Conservation (phyloP, 225 moss, liverwort and hornwort species). For the Antitrichia curtipendula region DNA sequence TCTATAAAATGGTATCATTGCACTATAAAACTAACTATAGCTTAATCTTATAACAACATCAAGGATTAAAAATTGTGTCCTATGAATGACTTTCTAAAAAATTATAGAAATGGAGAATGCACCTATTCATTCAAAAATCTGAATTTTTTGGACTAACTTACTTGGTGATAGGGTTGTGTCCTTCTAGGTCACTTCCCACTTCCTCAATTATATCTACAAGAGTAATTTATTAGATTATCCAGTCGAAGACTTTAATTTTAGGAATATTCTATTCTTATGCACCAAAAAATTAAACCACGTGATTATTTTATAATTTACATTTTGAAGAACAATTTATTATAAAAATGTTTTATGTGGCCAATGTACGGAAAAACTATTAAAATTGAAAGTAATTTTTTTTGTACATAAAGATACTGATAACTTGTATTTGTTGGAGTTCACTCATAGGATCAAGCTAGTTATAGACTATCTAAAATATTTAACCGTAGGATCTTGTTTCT, state of each 20-base stretch:
- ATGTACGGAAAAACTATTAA: background rate
- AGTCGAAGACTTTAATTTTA: background rate
- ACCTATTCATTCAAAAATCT: background rate
- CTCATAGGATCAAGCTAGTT: background rate
- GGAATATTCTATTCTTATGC: background rate
- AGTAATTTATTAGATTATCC: background rate
- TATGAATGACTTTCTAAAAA: background rate
- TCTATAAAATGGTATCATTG: background rate
- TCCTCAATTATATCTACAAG: background rate
- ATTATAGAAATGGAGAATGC: accelerated
- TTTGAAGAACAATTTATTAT: background rate
- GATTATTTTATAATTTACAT: background rate
- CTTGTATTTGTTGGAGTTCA: accelerated
- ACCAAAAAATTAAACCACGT: accelerated
- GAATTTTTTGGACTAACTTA: background rate
- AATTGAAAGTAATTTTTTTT: background rate
- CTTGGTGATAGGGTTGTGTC: background rate
- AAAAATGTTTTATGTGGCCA: background rate
- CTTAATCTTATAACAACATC: accelerated
- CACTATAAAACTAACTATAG: background rate
- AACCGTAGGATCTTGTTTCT: background rate
- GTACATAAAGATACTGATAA: background rate
- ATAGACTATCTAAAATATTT: background rate
- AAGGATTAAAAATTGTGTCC: background rate
- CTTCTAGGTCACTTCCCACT: accelerated